Conservation (phyloP, 495 filamentous ascomycete genomes). For the Paragyromitra xinjiangensis region DNA sequence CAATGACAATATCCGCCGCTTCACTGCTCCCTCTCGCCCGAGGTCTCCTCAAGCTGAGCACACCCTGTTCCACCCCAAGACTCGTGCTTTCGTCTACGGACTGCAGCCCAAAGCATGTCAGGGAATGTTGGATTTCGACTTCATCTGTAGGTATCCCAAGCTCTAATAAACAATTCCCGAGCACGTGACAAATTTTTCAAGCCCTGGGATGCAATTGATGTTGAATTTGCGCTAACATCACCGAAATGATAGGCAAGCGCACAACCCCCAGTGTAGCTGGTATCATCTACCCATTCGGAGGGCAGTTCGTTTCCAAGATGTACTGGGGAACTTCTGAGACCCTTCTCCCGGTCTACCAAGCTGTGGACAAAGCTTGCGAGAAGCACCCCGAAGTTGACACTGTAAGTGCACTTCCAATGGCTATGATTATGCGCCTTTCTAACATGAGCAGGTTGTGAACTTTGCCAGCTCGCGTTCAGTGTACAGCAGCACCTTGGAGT, state of each 20-base stretch:
- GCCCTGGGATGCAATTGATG: background rate
- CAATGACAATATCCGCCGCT: slow-evolving; percentile 98
- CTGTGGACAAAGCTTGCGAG: slow-evolving; percentile 88
- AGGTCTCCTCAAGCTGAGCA: slow-evolving; percentile 84
- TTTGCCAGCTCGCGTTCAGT: slow-evolving; percentile 98
- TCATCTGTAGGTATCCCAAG: slow-evolving; percentile 74
- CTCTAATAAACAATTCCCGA: background rate
- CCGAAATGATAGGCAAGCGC: slow-evolving; percentile 70
- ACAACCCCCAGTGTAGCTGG: slow-evolving; percentile 94
- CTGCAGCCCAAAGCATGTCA: slow-evolving; percentile 97
- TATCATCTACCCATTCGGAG: slow-evolving; percentile 99
- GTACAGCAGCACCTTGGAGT: slow-evolving; percentile 96
- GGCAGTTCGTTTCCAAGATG: slow-evolving; percentile 99
- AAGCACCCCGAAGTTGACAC: slow-evolving; percentile 98
- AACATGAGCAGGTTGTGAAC: slow-evolving; percentile 77
- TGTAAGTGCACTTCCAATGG: slow-evolving; percentile 27
- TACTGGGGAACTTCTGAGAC: slow-evolving; percentile 99
- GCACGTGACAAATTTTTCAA: slow-evolving; percentile 12
- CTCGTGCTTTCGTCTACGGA: slow-evolving; percentile 99
- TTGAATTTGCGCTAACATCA: slow-evolving; percentile 12
- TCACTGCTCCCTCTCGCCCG: slow-evolving; percentile 89
- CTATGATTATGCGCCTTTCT: slow-evolving; percentile 5
- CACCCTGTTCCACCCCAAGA: slow-evolving; percentile 97
- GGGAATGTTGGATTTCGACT: slow-evolving; percentile 99
- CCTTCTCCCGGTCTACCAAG: slow-evolving; percentile 96